These are phyloP conservation scores for Triticum turgidum DNA, from an alignment of 176 grass and related monocot species.

Conservation along the genomic window DNA sequence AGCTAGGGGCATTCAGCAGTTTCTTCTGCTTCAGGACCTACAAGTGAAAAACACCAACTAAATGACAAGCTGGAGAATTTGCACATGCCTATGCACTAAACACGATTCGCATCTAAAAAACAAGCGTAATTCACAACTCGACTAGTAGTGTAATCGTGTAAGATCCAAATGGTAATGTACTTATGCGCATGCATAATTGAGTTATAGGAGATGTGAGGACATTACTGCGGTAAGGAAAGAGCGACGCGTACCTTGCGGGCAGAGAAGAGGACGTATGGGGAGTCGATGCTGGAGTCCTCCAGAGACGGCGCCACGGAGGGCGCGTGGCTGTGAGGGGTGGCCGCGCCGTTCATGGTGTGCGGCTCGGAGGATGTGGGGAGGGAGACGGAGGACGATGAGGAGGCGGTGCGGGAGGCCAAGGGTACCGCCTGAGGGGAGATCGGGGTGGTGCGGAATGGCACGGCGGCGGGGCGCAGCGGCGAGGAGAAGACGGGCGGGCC, in stretches of 20 bases:
- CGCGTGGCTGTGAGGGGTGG: conserved; percentile 36
- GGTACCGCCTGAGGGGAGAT: conserved; percentile 51
- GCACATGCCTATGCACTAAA: background rate
- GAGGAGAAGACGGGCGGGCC: conserved; percentile 87
- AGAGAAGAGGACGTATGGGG: conserved; percentile 88
- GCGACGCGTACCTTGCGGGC: conserved; percentile 70
- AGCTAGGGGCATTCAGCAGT: conserved; percentile 72
- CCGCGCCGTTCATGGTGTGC: conserved; percentile 62
- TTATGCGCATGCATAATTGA: background rate
- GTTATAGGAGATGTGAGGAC: background rate
- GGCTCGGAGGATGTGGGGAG: conserved; percentile 63
- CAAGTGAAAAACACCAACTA: background rate
- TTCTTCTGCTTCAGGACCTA: conserved; percentile 95
- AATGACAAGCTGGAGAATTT: conserved; percentile 14
- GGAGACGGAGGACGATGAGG: conserved; percentile 39
- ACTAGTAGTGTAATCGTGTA: background rate
- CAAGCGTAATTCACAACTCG: background rate
- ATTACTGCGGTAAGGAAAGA: background rate
- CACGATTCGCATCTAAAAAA: background rate
- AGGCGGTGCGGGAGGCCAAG: conserved; percentile 35
- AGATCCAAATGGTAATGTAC: conserved; percentile 12
- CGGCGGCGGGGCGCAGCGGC: conserved; percentile 68
- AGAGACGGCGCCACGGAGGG: conserved; percentile 22
- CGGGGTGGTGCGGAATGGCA: conserved; percentile 73
- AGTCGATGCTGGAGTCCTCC: conserved; percentile 60